phyloP scores from a whole-genome alignment of 108 stramenopile species.

The Nitzschia palea region DNA sequence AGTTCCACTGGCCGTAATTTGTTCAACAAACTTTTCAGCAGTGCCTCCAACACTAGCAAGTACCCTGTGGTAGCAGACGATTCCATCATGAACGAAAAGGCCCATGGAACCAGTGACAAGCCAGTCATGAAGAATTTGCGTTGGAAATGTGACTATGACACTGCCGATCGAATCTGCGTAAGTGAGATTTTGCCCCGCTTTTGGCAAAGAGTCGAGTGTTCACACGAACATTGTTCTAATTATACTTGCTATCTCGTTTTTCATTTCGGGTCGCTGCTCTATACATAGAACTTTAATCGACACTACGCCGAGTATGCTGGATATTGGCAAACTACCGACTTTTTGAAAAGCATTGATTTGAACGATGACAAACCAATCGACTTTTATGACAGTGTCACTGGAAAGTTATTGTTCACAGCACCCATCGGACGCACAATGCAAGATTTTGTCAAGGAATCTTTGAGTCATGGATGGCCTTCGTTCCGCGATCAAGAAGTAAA shows the following conservation, averaged over 20 bases:
- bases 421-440: conserved; percentile 73
- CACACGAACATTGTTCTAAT: background rate
- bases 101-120: conserved; percentile 68
- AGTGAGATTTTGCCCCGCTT: conserved; percentile 1
- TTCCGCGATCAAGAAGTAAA: conserved; percentile 89
- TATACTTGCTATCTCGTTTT: background rate
- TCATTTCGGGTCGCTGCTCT: background rate
- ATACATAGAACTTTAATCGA: conserved; percentile 22
- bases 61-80: conserved; percentile 70
- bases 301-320: conserved; percentile 63
- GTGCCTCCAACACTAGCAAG: conserved; percentile 19
- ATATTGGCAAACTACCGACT: conserved; percentile 67
- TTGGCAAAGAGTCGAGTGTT: background rate
- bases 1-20: background rate
- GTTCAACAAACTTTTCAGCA: conserved; percentile 36
- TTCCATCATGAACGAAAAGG: conserved; percentile 55
- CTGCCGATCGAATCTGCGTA: conserved; percentile 73
- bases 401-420: conserved; percentile 71
- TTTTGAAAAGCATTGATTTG: conserved; percentile 50
- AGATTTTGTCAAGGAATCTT: conserved; percentile 65
- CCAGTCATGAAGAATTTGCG: conserved; percentile 72
- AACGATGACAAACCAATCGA: conserved; percentile 48
- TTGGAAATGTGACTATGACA: conserved; percentile 67
- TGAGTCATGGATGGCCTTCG: conserved; percentile 78
- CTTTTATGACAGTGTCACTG: conserved; percentile 84